Conservation (phyloP, 805 yeast species). For the Lipomyces chichibuensis region DNA sequence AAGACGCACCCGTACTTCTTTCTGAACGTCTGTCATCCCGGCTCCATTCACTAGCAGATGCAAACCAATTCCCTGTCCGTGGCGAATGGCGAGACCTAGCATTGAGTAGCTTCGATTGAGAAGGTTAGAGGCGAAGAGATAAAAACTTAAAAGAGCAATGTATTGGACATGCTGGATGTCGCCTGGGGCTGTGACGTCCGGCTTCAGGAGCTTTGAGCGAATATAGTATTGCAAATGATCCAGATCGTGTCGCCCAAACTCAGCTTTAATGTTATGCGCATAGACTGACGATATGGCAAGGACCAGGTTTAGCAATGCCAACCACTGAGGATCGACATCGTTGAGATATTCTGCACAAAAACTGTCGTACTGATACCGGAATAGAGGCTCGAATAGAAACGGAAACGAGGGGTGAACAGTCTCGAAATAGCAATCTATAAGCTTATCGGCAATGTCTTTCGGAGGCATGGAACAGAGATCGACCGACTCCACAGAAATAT, state of each 20-base stretch:
- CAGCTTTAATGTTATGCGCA: constrained; percentile 6
- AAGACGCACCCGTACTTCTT: constrained; percentile 23
- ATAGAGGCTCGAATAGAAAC: constrained; percentile 27
- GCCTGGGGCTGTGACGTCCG: constrained; percentile 26
- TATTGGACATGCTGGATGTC: constrained; percentile 29
- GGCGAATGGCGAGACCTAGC: constrained; percentile 29
- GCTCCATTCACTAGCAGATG: constrained; percentile 19
- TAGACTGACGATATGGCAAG: constrained; percentile 23
- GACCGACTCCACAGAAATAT: constrained; percentile 17
- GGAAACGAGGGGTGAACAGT: constrained; percentile 32
- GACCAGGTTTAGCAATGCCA: constrained; percentile 22
- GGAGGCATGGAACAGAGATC: constrained; percentile 24
- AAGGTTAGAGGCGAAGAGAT: constrained; percentile 22
- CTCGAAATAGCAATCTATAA: constrained; percentile 23
- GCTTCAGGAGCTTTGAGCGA: constrained; percentile 26
- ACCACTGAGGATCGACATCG: constrained; percentile 25
- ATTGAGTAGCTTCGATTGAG: constrained; percentile 21
- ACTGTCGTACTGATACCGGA: constrained; percentile 23
- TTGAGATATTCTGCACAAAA: constrained; percentile 27
- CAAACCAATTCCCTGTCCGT: constrained; percentile 27
- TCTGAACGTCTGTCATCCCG: constrained; percentile 20
- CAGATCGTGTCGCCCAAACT: constrained; percentile 12
- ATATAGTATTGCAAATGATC: constrained; percentile 27
- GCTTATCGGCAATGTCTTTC: constrained; percentile 18
- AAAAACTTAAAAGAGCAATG: constrained; percentile 22